These are phyloP conservation scores for Solanum lycopersicoides DNA, from an alignment of 257 asterid genomes.

Conservation along the genomic window DNA sequence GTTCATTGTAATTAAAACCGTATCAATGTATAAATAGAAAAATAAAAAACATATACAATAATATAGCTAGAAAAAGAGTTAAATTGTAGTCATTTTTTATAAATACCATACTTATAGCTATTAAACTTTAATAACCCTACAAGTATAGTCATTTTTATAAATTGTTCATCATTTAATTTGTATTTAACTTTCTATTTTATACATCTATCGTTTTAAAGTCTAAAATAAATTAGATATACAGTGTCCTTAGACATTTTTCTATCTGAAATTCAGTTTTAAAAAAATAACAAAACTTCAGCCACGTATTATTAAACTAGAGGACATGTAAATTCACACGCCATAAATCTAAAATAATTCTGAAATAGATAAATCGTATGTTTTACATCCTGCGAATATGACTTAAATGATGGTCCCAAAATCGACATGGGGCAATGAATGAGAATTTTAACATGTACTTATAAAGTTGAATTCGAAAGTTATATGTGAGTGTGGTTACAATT, in stretches of 20 bases:
- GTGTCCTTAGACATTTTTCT: background rate
- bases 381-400: background rate
- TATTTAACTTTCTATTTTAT: background rate
- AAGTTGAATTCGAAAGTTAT: background rate
- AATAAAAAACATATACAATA: too few species aligned
- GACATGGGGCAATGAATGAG: background rate
- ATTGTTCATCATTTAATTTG: too few species aligned
- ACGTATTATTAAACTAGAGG: background rate
- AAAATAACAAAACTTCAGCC: background rate
- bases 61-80: too few species aligned
- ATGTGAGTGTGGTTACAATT: background rate
- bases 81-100: too few species aligned
- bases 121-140: too few species aligned
- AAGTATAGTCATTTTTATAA: too few species aligned
- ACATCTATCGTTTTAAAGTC: background rate
- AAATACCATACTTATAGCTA: too few species aligned
- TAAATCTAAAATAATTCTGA: too few species aligned
- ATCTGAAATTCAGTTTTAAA: background rate
- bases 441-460: background rate
- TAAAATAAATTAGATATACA: background rate
- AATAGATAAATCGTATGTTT: background rate
- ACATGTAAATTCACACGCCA: background rate
- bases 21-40: too few species aligned
- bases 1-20: too few species aligned
- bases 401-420: background rate